A percentile compares a stretch with the other conserved stretches of the same genome.
Conservation (phyloP, 2,329 filamentous ascomycete species). For the Ophiosphaerella herpotricha region DNA sequence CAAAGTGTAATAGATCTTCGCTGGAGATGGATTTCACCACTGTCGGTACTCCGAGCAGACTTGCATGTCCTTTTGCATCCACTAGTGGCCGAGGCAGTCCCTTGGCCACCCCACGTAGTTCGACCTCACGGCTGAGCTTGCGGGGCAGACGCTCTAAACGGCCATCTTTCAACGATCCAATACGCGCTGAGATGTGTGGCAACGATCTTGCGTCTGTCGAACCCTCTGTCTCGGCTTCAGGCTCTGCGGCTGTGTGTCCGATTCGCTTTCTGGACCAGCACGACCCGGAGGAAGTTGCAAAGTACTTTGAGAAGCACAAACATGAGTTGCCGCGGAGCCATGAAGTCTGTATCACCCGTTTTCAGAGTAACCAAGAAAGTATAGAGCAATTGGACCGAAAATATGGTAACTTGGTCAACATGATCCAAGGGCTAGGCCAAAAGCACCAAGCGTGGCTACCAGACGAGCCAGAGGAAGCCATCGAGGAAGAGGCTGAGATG, state of each 20-base stretch:
- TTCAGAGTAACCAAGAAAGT: constrained; percentile 83
- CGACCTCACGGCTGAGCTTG: constrained; percentile 44
- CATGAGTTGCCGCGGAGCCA: constrained; percentile 93
- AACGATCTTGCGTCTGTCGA: constrained; percentile 54
- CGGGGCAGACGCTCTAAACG: constrained; percentile 46
- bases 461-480: constrained; percentile 54
- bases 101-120: constrained; percentile 49
- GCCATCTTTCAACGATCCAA: constrained; percentile 50
- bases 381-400: constrained; percentile 90
- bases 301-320: constrained; percentile 93
- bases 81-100: constrained; percentile 51
- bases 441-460: constrained; percentile 89
- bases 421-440: constrained; percentile 88
- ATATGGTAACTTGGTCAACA: constrained; percentile 87
- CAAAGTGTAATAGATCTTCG: constrained; percentile 47
- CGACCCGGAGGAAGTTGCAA: constrained; percentile 88
- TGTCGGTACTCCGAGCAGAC: constrained; percentile 74
- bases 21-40: constrained; percentile 92
- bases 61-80: constrained; percentile 79
- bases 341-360: constrained; percentile 86
- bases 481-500: constrained; percentile 52
- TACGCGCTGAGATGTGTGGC: constrained; percentile 48
- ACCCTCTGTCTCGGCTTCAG: constrained; percentile 46
- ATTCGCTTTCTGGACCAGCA: constrained; percentile 93
- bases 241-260: constrained; percentile 71